Evolutionary conservation across 2,329 filamentous ascomycete genomes (phyloP), one percentile per base, ranked within the genome.

Genomic region (Talaromyces albobiverticillius): DNA sequence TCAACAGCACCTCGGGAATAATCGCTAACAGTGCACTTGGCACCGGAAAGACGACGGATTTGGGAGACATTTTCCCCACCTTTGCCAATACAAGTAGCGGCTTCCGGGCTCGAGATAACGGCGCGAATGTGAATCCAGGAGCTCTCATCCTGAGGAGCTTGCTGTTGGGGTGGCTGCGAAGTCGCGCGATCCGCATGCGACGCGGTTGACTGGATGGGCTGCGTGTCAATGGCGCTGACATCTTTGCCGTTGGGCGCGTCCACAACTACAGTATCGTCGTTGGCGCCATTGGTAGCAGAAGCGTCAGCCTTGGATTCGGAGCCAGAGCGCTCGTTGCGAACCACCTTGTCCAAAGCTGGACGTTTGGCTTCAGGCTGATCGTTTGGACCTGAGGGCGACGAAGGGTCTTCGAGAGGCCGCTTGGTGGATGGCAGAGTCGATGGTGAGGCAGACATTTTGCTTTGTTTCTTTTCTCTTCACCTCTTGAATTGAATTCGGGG

Each of bases 11-110:
- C 94, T 68, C 95, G 90, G 64, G 95, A 89, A 68, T 97, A 99
- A 75, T 99, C 94, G 77, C 92, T 96, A 64, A 99, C 94, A 46
- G 94, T 99, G 79, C 94, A 99, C 77, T 97, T 97, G 62, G 94
- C 94, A 65, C 91, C 92, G 50, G 94, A 96, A 76, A 96, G 82
- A 71, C 90, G 90, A 62, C 94, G 86, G 68, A 99, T 97, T 76
- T 95, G 90, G 62, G 92, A 95, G 46, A 99, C 94, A 68, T 99
- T 99, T 79, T 99, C 94, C 70, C 94, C 94, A 60, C 92, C 93
- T 77, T 99, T 99, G 69, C 94, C 94, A 74, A 99, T 99, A 62
- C 96, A 90, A 46, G 94, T 99, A 36, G 94, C 94, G 62, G 94
- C 94, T 75, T 99, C 94, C 43, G 91, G 90, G 73, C 93, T 99